These are phyloP conservation scores for Cornus kousa DNA, from an alignment of 148 eudicot genomes.

Conservation along the genomic window DNA sequence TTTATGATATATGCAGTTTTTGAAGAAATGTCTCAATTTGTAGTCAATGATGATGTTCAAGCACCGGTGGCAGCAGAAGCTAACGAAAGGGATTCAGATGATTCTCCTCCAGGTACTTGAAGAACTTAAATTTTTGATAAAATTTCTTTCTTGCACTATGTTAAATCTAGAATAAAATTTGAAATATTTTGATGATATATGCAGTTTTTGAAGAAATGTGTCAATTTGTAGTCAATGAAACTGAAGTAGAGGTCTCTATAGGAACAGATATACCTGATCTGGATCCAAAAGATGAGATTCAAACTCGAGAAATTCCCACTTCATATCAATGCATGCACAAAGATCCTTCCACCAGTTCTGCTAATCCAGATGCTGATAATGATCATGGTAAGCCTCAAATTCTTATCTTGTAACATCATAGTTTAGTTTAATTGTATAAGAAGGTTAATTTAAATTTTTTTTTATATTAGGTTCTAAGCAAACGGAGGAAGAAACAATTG, in stretches of 20 bases:
- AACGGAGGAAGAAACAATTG: conserved; percentile 34
- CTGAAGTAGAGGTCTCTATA: conserved; percentile 52
- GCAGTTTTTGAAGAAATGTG: conserved; percentile 29
- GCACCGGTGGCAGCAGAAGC: conserved; percentile 11
- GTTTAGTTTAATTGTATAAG: background rate
- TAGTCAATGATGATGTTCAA: background rate
- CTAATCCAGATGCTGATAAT: conserved; percentile 12
- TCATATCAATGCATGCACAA: conserved; percentile 27
- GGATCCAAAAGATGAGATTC: conserved; percentile 36
- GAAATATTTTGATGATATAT: background rate
- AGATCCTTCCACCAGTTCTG: conserved; percentile 31
- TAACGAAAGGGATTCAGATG: conserved; percentile 5
- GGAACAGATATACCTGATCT: conserved; percentile 62
- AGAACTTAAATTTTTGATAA: background rate
- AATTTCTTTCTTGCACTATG: background rate
- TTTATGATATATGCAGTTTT: too few species aligned
- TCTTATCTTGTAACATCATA: background rate
- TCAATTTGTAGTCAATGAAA: conserved; percentile 31
- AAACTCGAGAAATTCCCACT: conserved; percentile 32
- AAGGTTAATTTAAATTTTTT: conserved; percentile 5
- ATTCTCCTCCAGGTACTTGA: conserved; percentile 17
- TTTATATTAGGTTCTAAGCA: conserved; percentile 32
- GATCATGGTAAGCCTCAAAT: conserved; percentile 28
- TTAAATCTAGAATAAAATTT: background rate
- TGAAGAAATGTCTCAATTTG: too few species aligned